Evolutionary conservation across 495 filamentous ascomycete species (phyloP), one percentile per base, ranked within the genome.

Genomic region (Penicillium malachiteum): DNA sequence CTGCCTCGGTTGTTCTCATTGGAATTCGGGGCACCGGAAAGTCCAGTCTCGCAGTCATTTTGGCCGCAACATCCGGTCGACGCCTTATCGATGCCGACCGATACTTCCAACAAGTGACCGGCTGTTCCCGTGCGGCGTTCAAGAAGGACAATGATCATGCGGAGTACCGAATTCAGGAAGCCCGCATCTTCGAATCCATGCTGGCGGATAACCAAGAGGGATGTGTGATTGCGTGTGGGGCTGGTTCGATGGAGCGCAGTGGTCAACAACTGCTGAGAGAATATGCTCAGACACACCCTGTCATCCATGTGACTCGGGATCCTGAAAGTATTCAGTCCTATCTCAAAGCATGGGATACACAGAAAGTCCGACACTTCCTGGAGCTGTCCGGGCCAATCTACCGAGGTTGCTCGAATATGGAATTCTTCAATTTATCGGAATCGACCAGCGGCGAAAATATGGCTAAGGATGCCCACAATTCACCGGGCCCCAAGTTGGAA

Each of bases 1-100:
- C 85, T 58, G 84, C 86, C 3, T 90, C 88, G 1, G 82, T 93
- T 48, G 86, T 91, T 1, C 75, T 93, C 16, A 81, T 91, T 21
- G 89, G 89, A 17, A 83, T 87, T 50, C 85, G 86, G 14, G 88
- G 89, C 3, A 85, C 87, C 5, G 88, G 88, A 12, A 92, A 92
- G 65, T 84, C 87, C 5, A 90, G 86, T 14, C 76, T 93, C 10
- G 88, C 85, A 1, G 84, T 92, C 58, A 88, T 93, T 44, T 83
- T 86, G n/a, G 86, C 88, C 3, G 86, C 86, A 17, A 80, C 85
- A 56, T 85, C 87, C 13, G 82, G 83, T 12, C 80, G 87, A 11
- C 82, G 85, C 18, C 76, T 92, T 18, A 83, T 91, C 44, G 89
- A 89, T 51, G 81, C 84, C 48, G 88, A 91, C 62, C 78, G 82